Percentiles rank a stretch among this genome's conserved stretches.
These are phyloP conservation scores for Cercospora janseana DNA, from an alignment of 2,329 filamentous ascomycete species.

Conservation along the genomic window DNA sequence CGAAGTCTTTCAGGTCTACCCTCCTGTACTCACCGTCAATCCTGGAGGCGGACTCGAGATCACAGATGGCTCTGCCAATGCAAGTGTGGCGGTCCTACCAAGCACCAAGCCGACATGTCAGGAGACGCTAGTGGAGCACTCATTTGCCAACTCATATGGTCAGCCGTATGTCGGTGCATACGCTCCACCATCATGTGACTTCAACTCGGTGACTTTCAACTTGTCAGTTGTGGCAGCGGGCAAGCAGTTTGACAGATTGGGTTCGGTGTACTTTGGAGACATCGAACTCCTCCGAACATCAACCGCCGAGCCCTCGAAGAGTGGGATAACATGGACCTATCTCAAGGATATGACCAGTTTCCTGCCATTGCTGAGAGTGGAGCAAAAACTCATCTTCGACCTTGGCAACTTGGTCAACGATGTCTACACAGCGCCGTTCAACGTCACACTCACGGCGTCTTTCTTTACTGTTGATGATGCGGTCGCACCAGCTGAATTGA, in stretches of 20 bases:
- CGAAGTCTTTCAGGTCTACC: slow-evolving; percentile 67
- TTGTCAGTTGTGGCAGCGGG: slow-evolving; percentile 71
- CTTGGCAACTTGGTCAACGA: slow-evolving; percentile 70
- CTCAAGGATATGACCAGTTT: slow-evolving; percentile 76
- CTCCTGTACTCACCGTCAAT: slow-evolving; percentile 58
- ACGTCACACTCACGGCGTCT: slow-evolving; percentile 70
- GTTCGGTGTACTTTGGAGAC: slow-evolving; percentile 71
- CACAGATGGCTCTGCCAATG: slow-evolving; percentile 38
- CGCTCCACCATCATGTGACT: slow-evolving; percentile 64
- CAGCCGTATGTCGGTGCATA: slow-evolving; percentile 70
- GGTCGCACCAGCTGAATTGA: slow-evolving; percentile 56
- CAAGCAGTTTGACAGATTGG: slow-evolving; percentile 73
- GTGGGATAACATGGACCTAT: slow-evolving; percentile 73
- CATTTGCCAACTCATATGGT: slow-evolving; percentile 72
- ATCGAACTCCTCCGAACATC: slow-evolving; percentile 80
- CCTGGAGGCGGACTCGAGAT: slow-evolving; percentile 39
- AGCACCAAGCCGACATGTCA: slow-evolving; percentile 45
- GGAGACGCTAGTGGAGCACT: slow-evolving; percentile 65
- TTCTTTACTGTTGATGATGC: slow-evolving; percentile 59
- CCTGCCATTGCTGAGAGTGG: slow-evolving; percentile 63
- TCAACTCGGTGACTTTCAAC: slow-evolving; percentile 73
- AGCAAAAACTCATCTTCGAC: slow-evolving; percentile 77
- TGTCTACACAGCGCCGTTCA: slow-evolving; percentile 70
- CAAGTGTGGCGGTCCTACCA: slow-evolving; percentile 31
- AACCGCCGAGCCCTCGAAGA: slow-evolving; percentile 71